phyloP scores from a whole-genome alignment of 345 rosid genomes.

The Microcos paniculata region DNA sequence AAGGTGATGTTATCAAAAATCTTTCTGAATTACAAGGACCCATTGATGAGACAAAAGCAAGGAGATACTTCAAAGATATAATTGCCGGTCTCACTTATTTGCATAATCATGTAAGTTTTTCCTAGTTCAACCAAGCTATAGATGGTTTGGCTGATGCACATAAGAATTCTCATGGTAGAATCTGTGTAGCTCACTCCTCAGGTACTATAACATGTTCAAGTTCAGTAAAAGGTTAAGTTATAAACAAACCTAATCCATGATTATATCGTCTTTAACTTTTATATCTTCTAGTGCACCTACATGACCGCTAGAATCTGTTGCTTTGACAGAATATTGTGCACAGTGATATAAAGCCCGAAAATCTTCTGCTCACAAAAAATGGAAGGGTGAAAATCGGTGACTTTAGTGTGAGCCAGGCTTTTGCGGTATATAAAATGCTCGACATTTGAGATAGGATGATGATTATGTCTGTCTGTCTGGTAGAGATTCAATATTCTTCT shows the following conservation, averaged over 20 bases:
- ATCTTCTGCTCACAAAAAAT: not conserved
- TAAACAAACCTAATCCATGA: not conserved
- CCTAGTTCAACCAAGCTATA: not conserved
- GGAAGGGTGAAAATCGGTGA: not conserved
- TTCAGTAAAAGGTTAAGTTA: not conserved
- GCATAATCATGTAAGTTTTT: conserved; percentile 73
- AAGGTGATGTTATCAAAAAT: conserved; percentile 66
- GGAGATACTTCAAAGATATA: conserved; percentile 79
- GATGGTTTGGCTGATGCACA: no score
- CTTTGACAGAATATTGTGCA: conserved; percentile 70
- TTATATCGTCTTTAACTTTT: not conserved
- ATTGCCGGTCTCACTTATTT: conserved; percentile 82
- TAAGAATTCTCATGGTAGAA: no score
- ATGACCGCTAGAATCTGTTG: not conserved
- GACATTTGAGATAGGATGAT: not conserved
- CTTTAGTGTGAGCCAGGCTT: not conserved
- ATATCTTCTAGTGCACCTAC: not conserved
- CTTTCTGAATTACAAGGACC: conserved; percentile 58
- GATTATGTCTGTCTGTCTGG: no score
- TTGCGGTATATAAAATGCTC: not conserved
- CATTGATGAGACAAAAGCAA: conserved; percentile 31
- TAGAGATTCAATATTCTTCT: not conserved
- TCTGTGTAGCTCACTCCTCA: not conserved
- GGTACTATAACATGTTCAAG: not conserved
- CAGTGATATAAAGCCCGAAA: conserved; percentile 20